phyloP scores from a whole-genome alignment of 495 filamentous ascomycete genomes.

The Hapsidospora chrysogenum region DNA sequence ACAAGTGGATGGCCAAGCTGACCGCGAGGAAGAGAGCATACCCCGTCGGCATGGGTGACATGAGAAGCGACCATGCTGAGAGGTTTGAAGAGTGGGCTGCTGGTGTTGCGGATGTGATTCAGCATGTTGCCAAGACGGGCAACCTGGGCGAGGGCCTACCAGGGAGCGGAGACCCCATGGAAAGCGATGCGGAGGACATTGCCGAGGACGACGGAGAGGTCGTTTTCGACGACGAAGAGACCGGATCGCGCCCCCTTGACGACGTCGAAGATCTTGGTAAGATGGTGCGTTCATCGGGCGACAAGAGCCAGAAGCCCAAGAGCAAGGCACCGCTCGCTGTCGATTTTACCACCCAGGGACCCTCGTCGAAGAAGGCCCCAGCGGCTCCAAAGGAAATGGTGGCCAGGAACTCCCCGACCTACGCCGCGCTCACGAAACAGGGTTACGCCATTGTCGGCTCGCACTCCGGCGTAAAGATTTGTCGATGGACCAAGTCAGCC shows the following conservation, averaged over 20 bases:
- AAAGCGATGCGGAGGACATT: constrained; percentile 63
- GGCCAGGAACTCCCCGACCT: constrained; percentile 72
- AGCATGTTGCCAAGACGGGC: constrained; percentile 41
- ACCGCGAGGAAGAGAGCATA: constrained; percentile 64
- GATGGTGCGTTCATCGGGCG: constrained; percentile 32
- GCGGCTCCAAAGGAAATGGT: constrained; percentile 73
- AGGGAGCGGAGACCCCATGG: constrained; percentile 66
- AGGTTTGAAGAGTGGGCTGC: constrained; percentile 58
- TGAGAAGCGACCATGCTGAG: constrained; percentile 49
- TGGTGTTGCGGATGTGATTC: constrained; percentile 56
- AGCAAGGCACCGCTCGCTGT: constrained; percentile 44
- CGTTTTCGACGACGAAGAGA: constrained; percentile 27
- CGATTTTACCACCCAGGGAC: constrained; percentile 63
- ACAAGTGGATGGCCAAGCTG: constrained; percentile 90
- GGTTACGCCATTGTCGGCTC: constrained; percentile 90
- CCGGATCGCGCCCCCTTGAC: constrained; percentile 31
- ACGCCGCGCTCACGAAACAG: constrained; percentile 80
- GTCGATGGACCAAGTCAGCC: constrained; percentile 95
- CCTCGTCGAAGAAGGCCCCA: constrained; percentile 24
- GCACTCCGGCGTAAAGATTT: constrained; percentile 94
- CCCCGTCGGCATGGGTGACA: constrained; percentile 76
- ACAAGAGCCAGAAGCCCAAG: constrained; percentile 7
- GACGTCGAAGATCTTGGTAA: constrained; percentile 79
- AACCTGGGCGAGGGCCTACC: constrained; percentile 61
- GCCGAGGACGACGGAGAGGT: constrained; percentile 41